Base-by-base conservation (phyloP, 805 yeast species). In the Sungouiozyma intestinalis region DNA sequence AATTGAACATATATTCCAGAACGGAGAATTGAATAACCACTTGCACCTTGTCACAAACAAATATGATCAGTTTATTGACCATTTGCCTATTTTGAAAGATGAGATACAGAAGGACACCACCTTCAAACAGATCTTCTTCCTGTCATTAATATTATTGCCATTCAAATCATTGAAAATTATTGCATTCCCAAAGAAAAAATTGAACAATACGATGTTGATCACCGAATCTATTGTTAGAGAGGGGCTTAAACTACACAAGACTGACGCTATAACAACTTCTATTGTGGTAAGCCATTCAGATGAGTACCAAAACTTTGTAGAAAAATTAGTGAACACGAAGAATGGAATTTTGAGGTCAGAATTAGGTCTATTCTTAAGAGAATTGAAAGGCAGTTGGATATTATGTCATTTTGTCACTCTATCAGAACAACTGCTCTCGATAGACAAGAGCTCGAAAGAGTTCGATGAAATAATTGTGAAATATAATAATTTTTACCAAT, bases 231-330 rank as follows among this genome's bases (percentile, higher is more conserved):
- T 83, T 7, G 59, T 84, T 27, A 72, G 75, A 49, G 86, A 83
- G 45, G 90, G 94, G 0, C 58, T 88, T 29, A 80, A 82, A 54
- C 69, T 76, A 43, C 77, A 86, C 6, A 71, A 72, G 41, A 64
- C 62, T 38, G 80, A 76, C 36, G 74, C 76, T 15, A 79, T 72
- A 2, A 60, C 66, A 15, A 73, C 77, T 1, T 56, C 77, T 1
- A 61, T 63, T 33, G 61, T 79, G 21, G 64, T 76, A 2, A 62
- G 63, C 7, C 55, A 60, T 1, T 52, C 53, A 8, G 50, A 45
- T 0, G 45, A 50, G 3, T 67, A 64, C 37, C 48, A 53, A 35
- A 42, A 42, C 1, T 36, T 58, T 4, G 62, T 73, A 2, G 16
- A 49, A 0, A 48, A 48, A 0, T 45, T 67, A 6, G 46, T 64